Conservation (phyloP, 2,329 filamentous ascomycete species). For the Leptodontidium sp. region DNA sequence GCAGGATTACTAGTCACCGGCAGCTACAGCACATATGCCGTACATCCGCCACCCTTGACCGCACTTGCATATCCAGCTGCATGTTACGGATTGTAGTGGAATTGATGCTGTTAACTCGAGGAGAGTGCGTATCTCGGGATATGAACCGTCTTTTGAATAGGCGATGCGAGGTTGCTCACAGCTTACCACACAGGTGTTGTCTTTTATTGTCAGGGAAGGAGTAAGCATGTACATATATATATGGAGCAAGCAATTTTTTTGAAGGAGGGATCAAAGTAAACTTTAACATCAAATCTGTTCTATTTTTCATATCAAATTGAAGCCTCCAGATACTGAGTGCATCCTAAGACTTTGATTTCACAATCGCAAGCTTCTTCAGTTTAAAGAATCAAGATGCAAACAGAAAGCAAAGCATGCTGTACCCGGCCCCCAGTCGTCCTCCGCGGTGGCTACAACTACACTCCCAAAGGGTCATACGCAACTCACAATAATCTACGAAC, state of each 20-base stretch:
- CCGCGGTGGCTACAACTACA: slow-evolving; percentile 44
- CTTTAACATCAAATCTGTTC: too few species aligned
- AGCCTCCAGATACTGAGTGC: too few species aligned
- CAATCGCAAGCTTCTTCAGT: not conserved
- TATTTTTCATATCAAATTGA: too few species aligned
- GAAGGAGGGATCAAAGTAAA: not conserved
- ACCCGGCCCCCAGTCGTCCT: slow-evolving; percentile 43
- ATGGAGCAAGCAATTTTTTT: not conserved
- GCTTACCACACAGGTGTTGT: not conserved
- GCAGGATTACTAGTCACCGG: too few species aligned
- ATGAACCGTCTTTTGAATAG: not conserved
- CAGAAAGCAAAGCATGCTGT: slow-evolving; percentile 36
- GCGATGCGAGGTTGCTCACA: not conserved
- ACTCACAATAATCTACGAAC: slow-evolving; percentile 45
- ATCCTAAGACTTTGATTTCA: not conserved
- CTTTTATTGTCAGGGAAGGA: not conserved
- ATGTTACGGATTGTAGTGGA: too few species aligned
- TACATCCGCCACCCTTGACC: too few species aligned
- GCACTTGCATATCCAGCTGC: too few species aligned
- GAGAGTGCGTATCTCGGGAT: not conserved
- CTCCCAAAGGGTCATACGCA: slow-evolving; percentile 46
- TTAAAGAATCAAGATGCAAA: slow-evolving; percentile 20
- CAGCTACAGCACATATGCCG: too few species aligned
- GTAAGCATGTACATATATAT: not conserved
- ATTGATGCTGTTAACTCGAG: not conserved